These are phyloP conservation scores for Sporobolomyces pararoseus DNA, from an alignment of 768 basidiomycete genomes.

Conservation along the genomic window DNA sequence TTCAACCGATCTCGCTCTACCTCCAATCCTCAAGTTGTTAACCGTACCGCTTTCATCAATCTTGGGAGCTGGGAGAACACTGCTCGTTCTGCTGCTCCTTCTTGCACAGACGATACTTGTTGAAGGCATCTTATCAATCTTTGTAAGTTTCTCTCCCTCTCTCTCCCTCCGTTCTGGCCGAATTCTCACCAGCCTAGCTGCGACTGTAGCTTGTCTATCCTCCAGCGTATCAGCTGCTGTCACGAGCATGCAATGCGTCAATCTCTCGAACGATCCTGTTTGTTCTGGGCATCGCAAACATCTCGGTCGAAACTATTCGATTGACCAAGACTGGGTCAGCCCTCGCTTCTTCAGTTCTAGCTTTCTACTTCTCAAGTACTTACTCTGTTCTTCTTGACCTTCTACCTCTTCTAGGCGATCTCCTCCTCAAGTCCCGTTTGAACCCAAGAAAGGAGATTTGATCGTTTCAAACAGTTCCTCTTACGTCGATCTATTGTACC, in stretches of 20 bases:
- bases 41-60: neutral
- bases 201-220: conserved; percentile 5
- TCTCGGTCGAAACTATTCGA: conserved; percentile 31
- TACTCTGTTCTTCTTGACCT: no score
- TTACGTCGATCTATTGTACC: conserved; percentile 40
- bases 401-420: no score
- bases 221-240: neutral
- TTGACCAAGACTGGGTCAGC: conserved; percentile 22
- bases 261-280: conserved; percentile 10
- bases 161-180: neutral
- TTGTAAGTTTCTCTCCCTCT: neutral
- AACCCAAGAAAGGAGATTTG: conserved; percentile 37
- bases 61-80: neutral
- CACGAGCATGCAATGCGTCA: neutral
- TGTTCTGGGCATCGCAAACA: conserved; percentile 22
- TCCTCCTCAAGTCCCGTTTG: conserved; percentile 17
- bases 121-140: conserved; percentile 17
- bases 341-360: no score
- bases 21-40: neutral
- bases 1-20: neutral
- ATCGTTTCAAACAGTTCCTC: conserved; percentile 40
- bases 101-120: conserved; percentile 18
- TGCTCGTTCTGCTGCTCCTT: conserved; percentile 17
- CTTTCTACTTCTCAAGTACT: no score
- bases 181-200: neutral